These are phyloP conservation scores for Colletotrichum sp. DNA, from an alignment of 2,329 filamentous ascomycete genomes.

Conservation along the genomic window DNA sequence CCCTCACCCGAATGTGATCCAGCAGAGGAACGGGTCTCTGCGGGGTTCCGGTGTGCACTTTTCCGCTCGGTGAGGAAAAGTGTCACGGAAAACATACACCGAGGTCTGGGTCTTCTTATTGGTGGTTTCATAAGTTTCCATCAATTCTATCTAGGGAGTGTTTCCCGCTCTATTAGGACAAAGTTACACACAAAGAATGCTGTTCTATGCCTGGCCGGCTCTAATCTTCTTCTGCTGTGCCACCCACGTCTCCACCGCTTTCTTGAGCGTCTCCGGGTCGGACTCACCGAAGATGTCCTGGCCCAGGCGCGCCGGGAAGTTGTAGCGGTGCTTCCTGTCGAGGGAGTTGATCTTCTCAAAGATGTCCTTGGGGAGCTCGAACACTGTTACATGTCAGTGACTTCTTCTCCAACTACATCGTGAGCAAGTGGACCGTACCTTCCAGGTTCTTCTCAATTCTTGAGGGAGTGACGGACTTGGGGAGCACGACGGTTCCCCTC, in stretches of 20 bases:
- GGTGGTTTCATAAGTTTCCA: neutral
- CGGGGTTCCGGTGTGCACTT: neutral
- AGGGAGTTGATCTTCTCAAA: conserved; percentile 42
- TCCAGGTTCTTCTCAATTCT: conserved; percentile 54
- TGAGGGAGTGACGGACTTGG: conserved; percentile 58
- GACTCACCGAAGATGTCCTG: conserved; percentile 49
- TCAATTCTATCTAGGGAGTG: neutral
- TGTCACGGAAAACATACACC: neutral
- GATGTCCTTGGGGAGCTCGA: conserved; percentile 39
- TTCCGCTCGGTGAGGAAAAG: conserved; percentile 13
- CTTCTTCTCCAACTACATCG: neutral
- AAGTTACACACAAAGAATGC: too few species aligned
- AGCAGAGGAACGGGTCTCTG: neutral
- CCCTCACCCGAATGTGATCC: conserved; percentile 1
- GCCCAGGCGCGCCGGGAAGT: conserved; percentile 46
- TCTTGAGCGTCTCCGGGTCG: conserved; percentile 38
- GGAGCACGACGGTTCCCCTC: conserved; percentile 57
- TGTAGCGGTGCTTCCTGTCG: conserved; percentile 45
- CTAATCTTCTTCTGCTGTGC: conserved; percentile 36
- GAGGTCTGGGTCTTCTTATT: neutral
- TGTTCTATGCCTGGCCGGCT: neutral
- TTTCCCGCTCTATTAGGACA: neutral
- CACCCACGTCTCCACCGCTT: conserved; percentile 38
- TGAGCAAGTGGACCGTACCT: neutral
- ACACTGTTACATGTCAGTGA: conserved; percentile 24